Evolutionary conservation across 2,329 filamentous ascomycete genomes (phyloP).

Genomic region (Diaporthe nobilis): DNA sequence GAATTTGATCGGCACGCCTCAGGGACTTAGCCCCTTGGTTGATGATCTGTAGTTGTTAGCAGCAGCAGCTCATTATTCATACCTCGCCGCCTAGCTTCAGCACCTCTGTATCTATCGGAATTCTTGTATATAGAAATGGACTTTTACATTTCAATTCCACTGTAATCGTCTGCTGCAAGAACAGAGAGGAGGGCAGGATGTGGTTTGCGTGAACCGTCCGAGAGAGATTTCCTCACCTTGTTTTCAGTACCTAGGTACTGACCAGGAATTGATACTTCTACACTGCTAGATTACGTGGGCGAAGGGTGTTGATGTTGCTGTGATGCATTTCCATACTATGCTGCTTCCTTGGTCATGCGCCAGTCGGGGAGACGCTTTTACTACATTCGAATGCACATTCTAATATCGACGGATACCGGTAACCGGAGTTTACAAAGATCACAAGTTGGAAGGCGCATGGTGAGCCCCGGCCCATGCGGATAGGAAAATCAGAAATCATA

Average conservation of each 20-base stretch:
- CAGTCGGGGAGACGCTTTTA: neutral
- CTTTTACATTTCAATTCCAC: neutral
- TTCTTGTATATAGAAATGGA: neutral
- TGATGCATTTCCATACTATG: neutral
- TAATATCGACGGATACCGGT: too few species aligned
- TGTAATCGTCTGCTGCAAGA: neutral
- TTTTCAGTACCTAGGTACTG: fast-evolving
- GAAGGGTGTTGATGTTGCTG: neutral
- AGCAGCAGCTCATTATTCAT: neutral
- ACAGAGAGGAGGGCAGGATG: too few species aligned
- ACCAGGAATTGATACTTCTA: neutral
- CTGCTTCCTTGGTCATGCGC: neutral
- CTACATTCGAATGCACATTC: neutral
- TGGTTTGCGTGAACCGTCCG: neutral
- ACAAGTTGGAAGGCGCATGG: too few species aligned
- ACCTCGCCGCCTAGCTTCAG: neutral
- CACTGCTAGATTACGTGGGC: neutral
- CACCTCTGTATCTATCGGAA: neutral
- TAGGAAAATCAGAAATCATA: neutral
- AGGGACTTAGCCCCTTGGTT: neutral
- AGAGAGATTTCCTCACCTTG: neutral
- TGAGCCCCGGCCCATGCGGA: too few species aligned
- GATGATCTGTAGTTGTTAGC: neutral
- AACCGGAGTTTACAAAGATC: neutral
- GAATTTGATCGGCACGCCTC: neutral